Evolutionary conservation across 768 basidiomycete genomes (phyloP).

Genomic region (Megacollybia marginata): DNA sequence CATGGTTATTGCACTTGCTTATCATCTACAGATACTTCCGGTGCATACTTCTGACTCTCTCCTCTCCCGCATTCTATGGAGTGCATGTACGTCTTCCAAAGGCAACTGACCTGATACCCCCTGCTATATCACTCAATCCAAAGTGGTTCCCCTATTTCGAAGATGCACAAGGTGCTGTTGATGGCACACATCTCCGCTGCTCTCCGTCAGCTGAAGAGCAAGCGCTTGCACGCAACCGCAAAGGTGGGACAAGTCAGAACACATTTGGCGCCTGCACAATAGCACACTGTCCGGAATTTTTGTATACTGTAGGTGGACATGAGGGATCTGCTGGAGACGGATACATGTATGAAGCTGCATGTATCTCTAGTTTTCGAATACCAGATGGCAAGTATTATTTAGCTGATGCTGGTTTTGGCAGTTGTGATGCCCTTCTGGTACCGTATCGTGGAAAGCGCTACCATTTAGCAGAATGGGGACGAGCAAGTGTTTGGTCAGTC

Average conservation of each 20-base stretch:
- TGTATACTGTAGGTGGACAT: slow-evolving; percentile 10
- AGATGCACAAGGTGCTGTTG: too few relatives aligned
- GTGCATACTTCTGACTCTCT: too few relatives aligned
- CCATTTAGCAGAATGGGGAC: slow-evolving; percentile 20
- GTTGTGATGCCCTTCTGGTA: slow-evolving; percentile 13
- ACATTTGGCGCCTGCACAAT: slow-evolving; percentile 10
- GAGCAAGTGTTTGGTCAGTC: neutral
- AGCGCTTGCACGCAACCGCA: slow-evolving; percentile 1
- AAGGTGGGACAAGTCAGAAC: slow-evolving; percentile 12
- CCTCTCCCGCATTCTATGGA: too few relatives aligned
- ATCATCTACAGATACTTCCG: too few relatives aligned
- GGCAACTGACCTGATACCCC: too few relatives aligned
- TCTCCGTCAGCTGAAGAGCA: too few relatives aligned
- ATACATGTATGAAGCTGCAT: slow-evolving; percentile 10
- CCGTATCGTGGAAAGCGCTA: slow-evolving; percentile 20
- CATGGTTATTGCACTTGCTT: too few relatives aligned
- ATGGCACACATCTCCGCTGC: too few relatives aligned
- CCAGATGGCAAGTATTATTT: slow-evolving; percentile 14
- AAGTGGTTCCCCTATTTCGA: too few relatives aligned
- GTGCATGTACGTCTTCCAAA: too few relatives aligned
- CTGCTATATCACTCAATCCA: too few relatives aligned
- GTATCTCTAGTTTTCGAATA: neutral
- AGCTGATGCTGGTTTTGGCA: slow-evolving; percentile 20
- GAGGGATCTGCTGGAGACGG: slow-evolving; percentile 4
- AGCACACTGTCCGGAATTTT: slow-evolving; percentile 4